Percentiles rank a stretch among this genome's conserved stretches.
phyloP scores from a whole-genome alignment of 495 filamentous ascomycete genomes.

The Monascus purpureus region DNA sequence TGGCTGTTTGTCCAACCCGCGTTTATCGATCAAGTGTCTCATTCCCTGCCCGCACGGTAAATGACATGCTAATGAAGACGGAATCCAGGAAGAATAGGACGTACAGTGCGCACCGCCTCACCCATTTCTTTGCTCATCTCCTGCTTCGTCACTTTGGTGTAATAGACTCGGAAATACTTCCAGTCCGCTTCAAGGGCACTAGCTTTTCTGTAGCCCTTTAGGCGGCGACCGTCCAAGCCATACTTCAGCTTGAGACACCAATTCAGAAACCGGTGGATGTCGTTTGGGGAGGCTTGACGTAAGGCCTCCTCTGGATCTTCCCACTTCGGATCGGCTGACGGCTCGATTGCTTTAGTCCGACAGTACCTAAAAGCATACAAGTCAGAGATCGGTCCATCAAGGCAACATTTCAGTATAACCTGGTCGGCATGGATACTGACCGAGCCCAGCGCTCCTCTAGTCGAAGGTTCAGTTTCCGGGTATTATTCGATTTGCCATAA shows the following conservation, averaged over 20 bases:
- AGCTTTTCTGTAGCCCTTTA: slow-evolving; percentile 7
- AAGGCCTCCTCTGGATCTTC: too few relatives aligned
- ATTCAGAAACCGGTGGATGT: slow-evolving; percentile 9
- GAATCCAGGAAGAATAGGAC: slow-evolving; percentile 3
- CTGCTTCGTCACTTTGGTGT: slow-evolving; percentile 7
- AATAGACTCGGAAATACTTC: slow-evolving; percentile 12
- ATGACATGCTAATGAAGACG: slow-evolving; percentile 1
- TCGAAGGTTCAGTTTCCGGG: too few relatives aligned
- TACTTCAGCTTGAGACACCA: slow-evolving; percentile 8
- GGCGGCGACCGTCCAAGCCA: slow-evolving; percentile 4
- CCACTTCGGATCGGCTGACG: slow-evolving; percentile 4
- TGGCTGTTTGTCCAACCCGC: slow-evolving; percentile 6
- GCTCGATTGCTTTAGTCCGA: slow-evolving; percentile 4
- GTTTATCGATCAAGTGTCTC: slow-evolving; percentile 9
- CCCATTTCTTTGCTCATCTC: slow-evolving; percentile 10
- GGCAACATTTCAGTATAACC: too few relatives aligned
- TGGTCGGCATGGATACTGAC: too few relatives aligned
- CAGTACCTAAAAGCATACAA: slow-evolving; percentile 6
- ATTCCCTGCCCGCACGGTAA: slow-evolving; percentile 5
- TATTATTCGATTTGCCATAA: too few relatives aligned
- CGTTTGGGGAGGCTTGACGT: slow-evolving; percentile 4
- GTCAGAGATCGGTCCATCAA: too few relatives aligned
- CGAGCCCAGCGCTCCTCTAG: too few relatives aligned
- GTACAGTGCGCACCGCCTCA: slow-evolving; percentile 11
- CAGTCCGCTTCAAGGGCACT: slow-evolving; percentile 8